Conservation (phyloP, 2,329 filamentous ascomycete genomes). For the Cryphonectria carpinicola region DNA sequence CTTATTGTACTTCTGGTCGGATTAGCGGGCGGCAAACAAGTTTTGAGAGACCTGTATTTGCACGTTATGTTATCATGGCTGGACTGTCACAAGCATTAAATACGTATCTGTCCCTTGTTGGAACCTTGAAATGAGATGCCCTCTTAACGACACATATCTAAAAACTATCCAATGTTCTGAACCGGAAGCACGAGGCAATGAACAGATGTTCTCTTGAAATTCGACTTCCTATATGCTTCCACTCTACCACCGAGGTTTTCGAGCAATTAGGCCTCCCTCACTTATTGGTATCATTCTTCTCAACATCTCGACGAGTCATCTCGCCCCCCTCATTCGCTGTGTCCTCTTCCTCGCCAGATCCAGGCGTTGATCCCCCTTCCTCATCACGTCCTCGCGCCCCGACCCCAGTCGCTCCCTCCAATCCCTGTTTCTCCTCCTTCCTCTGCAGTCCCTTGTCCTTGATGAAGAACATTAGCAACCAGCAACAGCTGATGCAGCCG, state of each 20-base stretch:
- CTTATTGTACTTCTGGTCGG: too few species aligned
- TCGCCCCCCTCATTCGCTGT: background rate
- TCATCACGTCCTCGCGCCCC: background rate
- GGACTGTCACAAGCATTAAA: too few species aligned
- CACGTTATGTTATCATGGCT: too few species aligned
- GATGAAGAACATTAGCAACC: slow-evolving; percentile 25
- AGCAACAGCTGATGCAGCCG: slow-evolving; percentile 22
- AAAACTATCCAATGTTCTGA: too few species aligned
- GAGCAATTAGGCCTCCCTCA: background rate
- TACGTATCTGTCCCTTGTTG: too few species aligned
- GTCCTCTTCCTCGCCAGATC: slow-evolving; percentile 10
- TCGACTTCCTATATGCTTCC: background rate
- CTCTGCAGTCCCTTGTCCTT: slow-evolving; percentile 26
- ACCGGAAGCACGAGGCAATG: background rate
- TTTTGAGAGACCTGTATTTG: too few species aligned
- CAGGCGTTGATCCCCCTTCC: slow-evolving; percentile 7
- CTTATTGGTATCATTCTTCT: background rate
- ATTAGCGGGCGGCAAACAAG: too few species aligned
- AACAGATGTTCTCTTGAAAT: background rate
- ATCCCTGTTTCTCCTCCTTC: slow-evolving; percentile 19
- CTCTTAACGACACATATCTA: too few species aligned
- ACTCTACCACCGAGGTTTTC: background rate
- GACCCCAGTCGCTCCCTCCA: background rate
- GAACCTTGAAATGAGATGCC: too few species aligned
- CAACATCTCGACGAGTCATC: slow-evolving; percentile 4